These are phyloP conservation scores for Colletotrichum musicola DNA, from an alignment of 2,329 filamentous ascomycete species.

Conservation along the genomic window DNA sequence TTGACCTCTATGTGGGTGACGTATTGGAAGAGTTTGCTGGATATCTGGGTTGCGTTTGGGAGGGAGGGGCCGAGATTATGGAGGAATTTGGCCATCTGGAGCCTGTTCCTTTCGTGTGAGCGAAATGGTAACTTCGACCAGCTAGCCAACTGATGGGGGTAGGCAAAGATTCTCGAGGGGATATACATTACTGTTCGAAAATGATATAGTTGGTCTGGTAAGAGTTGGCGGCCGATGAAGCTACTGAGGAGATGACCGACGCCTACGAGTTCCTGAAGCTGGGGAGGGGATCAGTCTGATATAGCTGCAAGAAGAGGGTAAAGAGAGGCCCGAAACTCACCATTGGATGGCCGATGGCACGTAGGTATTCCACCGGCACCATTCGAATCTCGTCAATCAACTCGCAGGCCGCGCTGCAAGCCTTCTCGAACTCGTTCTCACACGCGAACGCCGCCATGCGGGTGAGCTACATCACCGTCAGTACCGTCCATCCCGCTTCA, in stretches of 20 bases:
- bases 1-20: conserved; percentile 39
- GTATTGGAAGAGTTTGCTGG: conserved; percentile 33
- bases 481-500: too few relatives aligned
- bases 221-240: conserved; percentile 39
- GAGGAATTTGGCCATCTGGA: conserved; percentile 37
- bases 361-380: conserved; percentile 36
- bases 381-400: conserved; percentile 37
- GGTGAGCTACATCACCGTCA: conserved; percentile 26
- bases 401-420: conserved; percentile 33
- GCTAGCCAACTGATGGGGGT: neutral
- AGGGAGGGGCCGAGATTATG: conserved; percentile 36
- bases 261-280: conserved; percentile 40
- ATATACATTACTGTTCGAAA: conserved; percentile 37
- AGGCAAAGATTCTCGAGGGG: neutral
- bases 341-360: conserved; percentile 40
- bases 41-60: conserved; percentile 34
- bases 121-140: too few relatives aligned
- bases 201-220: conserved; percentile 32
- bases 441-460: conserved; percentile 39
- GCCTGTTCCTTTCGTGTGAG: conserved; percentile 2
- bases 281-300: neutral
- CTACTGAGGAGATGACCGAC: conserved; percentile 39
- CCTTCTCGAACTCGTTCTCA: conserved; percentile 37
- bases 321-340: neutral
- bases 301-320: neutral